Conservation (phyloP, 345 rosid species). For the Turritis glabra region DNA sequence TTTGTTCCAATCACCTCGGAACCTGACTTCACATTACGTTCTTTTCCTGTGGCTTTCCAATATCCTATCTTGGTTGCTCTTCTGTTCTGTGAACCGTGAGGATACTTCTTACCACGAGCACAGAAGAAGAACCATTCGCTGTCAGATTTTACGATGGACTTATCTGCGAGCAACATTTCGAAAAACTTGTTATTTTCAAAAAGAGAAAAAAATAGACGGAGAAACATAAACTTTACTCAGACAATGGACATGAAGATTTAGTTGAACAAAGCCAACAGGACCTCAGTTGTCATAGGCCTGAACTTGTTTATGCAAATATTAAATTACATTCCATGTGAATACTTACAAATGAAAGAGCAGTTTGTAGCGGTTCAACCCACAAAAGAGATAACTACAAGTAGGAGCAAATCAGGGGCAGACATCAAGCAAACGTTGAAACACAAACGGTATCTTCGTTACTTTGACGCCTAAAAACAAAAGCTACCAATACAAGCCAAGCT, state of each 20-base stretch:
- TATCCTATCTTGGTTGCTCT: slow-evolving; percentile 83
- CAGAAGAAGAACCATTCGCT: slow-evolving; percentile 89
- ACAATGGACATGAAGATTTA: slow-evolving; percentile 4
- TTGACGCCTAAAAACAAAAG: neutral
- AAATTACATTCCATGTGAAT: neutral
- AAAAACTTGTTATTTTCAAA: neutral
- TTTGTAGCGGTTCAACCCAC: slow-evolving; percentile 21
- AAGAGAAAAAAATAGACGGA: neutral
- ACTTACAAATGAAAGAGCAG: slow-evolving; percentile 18
- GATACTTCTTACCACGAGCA: slow-evolving; percentile 87
- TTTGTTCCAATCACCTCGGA: slow-evolving; percentile 69
- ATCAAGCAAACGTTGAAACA: slow-evolving; percentile 5
- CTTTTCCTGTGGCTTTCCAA: slow-evolving; percentile 98
- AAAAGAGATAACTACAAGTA: slow-evolving; percentile 22
- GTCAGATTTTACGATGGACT: slow-evolving; percentile 63
- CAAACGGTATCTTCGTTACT: neutral
- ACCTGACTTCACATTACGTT: slow-evolving; percentile 72
- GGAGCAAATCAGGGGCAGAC: neutral
- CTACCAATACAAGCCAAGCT: neutral
- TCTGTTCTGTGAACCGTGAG: slow-evolving; percentile 79
- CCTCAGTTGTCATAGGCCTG: slow-evolving; percentile 13
- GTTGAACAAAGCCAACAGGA: slow-evolving; percentile 10
- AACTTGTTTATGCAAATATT: neutral
- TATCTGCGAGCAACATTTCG: slow-evolving; percentile 37
- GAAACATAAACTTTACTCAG: neutral